A percentile compares a stretch with the other conserved stretches of the same genome.
phyloP scores from a whole-genome alignment of 345 rosid species.

The Psidium friedrichsthalianum region DNA sequence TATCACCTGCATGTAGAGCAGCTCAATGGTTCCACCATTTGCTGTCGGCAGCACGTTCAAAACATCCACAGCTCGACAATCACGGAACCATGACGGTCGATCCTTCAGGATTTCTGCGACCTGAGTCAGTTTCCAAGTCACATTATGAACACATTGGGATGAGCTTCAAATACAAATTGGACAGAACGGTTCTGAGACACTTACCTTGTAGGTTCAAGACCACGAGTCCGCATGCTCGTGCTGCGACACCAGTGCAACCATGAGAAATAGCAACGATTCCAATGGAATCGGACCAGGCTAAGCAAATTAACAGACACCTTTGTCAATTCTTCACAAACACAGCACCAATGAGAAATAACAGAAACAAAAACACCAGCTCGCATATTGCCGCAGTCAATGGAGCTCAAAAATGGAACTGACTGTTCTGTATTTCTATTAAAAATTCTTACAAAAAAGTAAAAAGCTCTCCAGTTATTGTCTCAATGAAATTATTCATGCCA shows the following conservation, averaged over 20 bases:
- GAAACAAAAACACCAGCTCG: neutral
- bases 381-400: neutral
- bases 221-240: constrained; percentile 99
- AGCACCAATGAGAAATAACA: neutral
- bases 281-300: constrained; percentile 99
- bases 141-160: neutral
- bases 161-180: neutral
- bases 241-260: constrained; percentile 99
- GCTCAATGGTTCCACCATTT: constrained; percentile 99
- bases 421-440: neutral
- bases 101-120: constrained; percentile 99
- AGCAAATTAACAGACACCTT: constrained; percentile 3
- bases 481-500: neutral
- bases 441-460: neutral
- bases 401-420: neutral
- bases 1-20: constrained; percentile 93
- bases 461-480: neutral
- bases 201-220: constrained; percentile 98
- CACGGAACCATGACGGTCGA: constrained; percentile 97
- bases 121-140: constrained; percentile 22
- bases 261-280: constrained; percentile 99
- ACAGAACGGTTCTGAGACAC: constrained; percentile 1
- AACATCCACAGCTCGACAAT: constrained; percentile 98
- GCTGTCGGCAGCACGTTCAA: constrained; percentile 97
- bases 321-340: neutral